Base-by-base conservation (phyloP, 2,329 filamentous ascomycete species). In the Hypoxylon sp. region DNA sequence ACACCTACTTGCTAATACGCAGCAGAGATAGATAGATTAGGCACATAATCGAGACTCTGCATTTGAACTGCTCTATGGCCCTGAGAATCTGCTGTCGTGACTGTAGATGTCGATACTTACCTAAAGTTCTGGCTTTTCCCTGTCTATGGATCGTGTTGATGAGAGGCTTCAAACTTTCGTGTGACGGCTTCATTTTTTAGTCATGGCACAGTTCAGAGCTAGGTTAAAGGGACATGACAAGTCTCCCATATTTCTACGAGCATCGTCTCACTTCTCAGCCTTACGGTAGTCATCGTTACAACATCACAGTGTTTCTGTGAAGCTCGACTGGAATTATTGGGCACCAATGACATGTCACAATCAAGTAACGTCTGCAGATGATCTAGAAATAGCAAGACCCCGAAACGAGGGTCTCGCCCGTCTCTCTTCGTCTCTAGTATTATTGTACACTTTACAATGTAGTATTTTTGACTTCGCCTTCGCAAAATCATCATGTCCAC, bases 401-500 rank as follows among this genome's bases (percentile, higher is more conserved):
- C n/a, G 17, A 29, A n/a, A 51, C 37, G 21, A n/a, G 15, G 24
- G 29, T 15, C 55, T 57, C 32, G 35, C 46, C 27, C 32, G 50
- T 54, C 58, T 66, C 29, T 29, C 51, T 50, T 60, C 56, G 17
- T 21, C 51, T 73, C 71, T 72, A 72, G 44, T 62, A 65, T 61
- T 72, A 74, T 70, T 67, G 71, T 74, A 74, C 70, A 74, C 65
- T 59, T 70, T 73, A 68, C 66, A 63, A 61, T 39, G 52, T 67
- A 60, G 57, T 58, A 47, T 48, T 39, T 52, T 39, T 31, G 57
- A 29, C 35, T 35, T 32, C 10, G 32, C 29, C 19, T 11, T 29
- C 27, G 47, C 47, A 31, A n/a, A 31, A 32, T 19, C 39, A 19
- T 44, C 56, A 11, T 13, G 32, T 44, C 13, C 35, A 35, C 13